phyloP scores from a whole-genome alignment of 768 basidiomycete genomes.

The Psilocybe tampanensis region DNA sequence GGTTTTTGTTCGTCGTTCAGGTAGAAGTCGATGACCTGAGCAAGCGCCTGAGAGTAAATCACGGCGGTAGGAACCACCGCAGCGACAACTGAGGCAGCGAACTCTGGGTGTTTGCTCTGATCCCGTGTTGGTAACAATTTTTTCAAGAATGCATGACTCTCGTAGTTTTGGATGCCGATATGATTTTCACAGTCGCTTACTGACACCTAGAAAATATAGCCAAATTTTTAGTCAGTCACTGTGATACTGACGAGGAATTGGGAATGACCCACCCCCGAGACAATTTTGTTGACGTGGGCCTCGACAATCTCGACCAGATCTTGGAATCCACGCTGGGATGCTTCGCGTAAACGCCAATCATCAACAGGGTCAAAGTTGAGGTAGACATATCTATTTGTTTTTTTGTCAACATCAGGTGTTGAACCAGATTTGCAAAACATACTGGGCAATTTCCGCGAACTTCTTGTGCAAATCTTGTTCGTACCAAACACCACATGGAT shows the following conservation, averaged over 20 bases:
- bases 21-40: slow-evolving; percentile 63
- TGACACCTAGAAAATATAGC: slow-evolving; percentile 1
- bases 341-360: slow-evolving; percentile 49
- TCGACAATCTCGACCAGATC: slow-evolving; percentile 32
- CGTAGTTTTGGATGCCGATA: slow-evolving; percentile 18
- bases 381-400: slow-evolving; percentile 48
- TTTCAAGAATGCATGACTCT: slow-evolving; percentile 34
- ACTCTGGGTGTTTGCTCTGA: slow-evolving; percentile 25
- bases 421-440: slow-evolving; percentile 26
- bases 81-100: slow-evolving; percentile 54
- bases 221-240: no score
- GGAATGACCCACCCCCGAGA: slow-evolving; percentile 21
- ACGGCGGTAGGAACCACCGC: slow-evolving; percentile 58
- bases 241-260: background rate
- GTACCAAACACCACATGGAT: slow-evolving; percentile 31
- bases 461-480: slow-evolving; percentile 42
- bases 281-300: slow-evolving; percentile 29
- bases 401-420: slow-evolving; percentile 16
- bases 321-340: slow-evolving; percentile 33
- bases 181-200: slow-evolving; percentile 17
- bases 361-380: slow-evolving; percentile 44
- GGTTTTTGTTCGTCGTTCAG: slow-evolving; percentile 39
- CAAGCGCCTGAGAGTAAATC: slow-evolving; percentile 56
- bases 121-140: slow-evolving; percentile 25
- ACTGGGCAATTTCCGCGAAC: slow-evolving; percentile 54